A percentile compares a stretch with the other conserved stretches of the same genome.
phyloP scores from a whole-genome alignment of 768 basidiomycete species.

The Agrocybe chaxingu region DNA sequence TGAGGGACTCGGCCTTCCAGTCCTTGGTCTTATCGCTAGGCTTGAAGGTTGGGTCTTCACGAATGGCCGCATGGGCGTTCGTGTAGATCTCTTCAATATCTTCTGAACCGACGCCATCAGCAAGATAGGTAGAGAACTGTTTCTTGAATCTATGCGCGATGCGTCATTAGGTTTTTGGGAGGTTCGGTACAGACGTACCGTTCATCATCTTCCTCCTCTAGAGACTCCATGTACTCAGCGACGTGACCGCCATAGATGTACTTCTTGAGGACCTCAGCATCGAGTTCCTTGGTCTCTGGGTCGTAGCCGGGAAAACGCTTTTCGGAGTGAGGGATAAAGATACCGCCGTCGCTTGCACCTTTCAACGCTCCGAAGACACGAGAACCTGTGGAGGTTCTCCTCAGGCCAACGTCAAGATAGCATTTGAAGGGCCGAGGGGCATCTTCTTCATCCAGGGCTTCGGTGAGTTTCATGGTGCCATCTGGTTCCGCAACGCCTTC shows the following conservation, averaged over 20 bases:
- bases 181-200: conserved; percentile 43
- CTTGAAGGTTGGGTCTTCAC: conserved; percentile 90
- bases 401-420: conserved; percentile 98
- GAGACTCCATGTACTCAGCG: conserved; percentile 98
- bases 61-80: conserved; percentile 92
- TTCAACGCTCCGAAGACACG: conserved; percentile 99
- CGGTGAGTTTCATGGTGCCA: conserved; percentile 80
- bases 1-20: conserved; percentile 85
- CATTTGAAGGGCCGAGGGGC: conserved; percentile 98
- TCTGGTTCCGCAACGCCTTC: conserved; percentile 91
- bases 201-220: conserved; percentile 99
- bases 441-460: conserved; percentile 85
- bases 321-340: conserved; percentile 96
- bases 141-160: conserved; percentile 77
- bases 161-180: background rate
- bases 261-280: conserved; percentile 92
- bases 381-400: conserved; percentile 95
- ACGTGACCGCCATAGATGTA: conserved; percentile 98
- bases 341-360: conserved; percentile 96
- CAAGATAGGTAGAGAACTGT: conserved; percentile 94
- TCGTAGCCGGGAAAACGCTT: conserved; percentile 99
- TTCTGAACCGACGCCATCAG: conserved; percentile 91
- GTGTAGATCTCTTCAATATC: conserved; percentile 97
- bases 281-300: conserved; percentile 86
- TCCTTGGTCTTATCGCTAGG: conserved; percentile 85